Base-by-base conservation (phyloP, 2,329 filamentous ascomycete species). In the Penicillium polonicum region DNA sequence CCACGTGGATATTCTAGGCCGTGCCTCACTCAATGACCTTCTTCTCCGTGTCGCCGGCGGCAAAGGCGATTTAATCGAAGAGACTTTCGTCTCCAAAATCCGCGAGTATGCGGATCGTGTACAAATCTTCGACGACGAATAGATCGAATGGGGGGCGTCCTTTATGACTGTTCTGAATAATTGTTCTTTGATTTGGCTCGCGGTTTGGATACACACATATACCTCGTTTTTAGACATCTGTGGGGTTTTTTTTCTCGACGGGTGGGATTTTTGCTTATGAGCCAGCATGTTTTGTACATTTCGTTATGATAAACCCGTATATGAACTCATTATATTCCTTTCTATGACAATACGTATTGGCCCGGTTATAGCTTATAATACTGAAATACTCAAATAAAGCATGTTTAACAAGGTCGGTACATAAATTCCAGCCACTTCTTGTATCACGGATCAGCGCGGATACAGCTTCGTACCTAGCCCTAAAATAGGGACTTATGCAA, bases 1-100 rank as follows among this genome's bases (percentile, higher is more conserved):
- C 71, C 94, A 99, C 70, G 94, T 99, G 50, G 94, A 99, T 71
- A 99, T 99, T 58, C 81, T 99, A 3, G 94, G 94, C 1, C 82
- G 94, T 31, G 87, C 92, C 65, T 91, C 86, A 33, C 81, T 99
- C 27, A 99, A 99, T 69, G 94, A 99, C 74, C 78, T 97, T 49
- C 88, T 99, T 48, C 76, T 99, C 58, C 83, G 87, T 52, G 88
- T 99, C 10, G 94, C 91, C 0, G 92, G 91, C 0, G 94, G 94
- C 0, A 87, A 85, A 65, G 94, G 94, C 5, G 83, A 92, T 58
- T 81, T 85, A 29, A 93, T 99, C 62, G 80, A 88, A 48, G 86
- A 95, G 60, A 86, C 84, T 46, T 85, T 96, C 23, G 82, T 90
- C 52, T 96, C 91, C 63, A 88, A 90, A 59, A 97, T 99, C 60